These are phyloP conservation scores for Mycena polygramma DNA, from an alignment of 768 basidiomycete genomes.

Conservation along the genomic window DNA sequence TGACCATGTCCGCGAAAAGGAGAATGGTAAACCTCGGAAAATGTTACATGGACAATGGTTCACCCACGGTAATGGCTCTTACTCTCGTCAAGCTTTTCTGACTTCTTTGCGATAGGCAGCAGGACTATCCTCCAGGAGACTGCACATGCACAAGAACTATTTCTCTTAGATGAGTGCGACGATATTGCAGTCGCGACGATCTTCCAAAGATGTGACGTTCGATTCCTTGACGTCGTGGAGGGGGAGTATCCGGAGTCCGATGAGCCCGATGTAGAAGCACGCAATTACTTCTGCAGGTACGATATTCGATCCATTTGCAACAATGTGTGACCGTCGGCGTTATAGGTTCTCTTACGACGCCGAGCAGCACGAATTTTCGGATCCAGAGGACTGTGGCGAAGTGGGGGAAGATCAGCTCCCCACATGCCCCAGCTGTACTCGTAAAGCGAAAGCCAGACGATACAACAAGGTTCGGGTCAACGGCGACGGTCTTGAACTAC, in stretches of 20 bases:
- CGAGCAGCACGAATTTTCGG: constrained; percentile 58
- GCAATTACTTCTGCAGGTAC: constrained; percentile 67
- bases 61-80: constrained; percentile 60
- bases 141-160: constrained; percentile 73
- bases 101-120: constrained; percentile 37
- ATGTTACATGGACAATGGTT: constrained; percentile 83
- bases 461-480: constrained; percentile 43
- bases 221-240: constrained; percentile 54
- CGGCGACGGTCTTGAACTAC: constrained; percentile 53
- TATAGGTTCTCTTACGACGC: constrained; percentile 67
- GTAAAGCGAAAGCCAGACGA: constrained; percentile 45
- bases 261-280: constrained; percentile 50
- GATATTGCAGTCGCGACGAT: constrained; percentile 69
- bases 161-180: constrained; percentile 68
- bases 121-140: constrained; percentile 77
- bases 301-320: neutral
- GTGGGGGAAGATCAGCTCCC: constrained; percentile 34
- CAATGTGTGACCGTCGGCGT: constrained; percentile 9
- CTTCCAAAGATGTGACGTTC: constrained; percentile 68
- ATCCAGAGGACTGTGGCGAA: constrained; percentile 48
- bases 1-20: constrained; percentile 46
- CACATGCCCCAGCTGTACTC: constrained; percentile 65
- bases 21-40: constrained; percentile 49
- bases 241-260: constrained; percentile 58
- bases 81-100: neutral